Base-by-base conservation (phyloP, 768 basidiomycete genomes). In the Leccinum fibrillosum region DNA sequence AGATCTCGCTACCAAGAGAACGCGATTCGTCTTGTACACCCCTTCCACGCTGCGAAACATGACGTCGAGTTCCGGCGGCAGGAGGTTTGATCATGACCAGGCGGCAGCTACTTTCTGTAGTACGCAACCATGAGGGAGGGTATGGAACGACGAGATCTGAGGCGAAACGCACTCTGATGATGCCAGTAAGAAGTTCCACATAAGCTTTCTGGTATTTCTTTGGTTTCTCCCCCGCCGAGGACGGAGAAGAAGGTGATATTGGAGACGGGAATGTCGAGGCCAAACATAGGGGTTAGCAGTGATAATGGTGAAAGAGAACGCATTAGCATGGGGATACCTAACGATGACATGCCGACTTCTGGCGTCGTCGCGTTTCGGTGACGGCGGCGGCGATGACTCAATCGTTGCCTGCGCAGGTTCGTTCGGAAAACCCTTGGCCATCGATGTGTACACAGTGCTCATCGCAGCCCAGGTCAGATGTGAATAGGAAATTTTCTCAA, bases 41-140 rank as follows among this genome's bases (percentile, higher is more conserved):
- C 82, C 82, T 74, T 99, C 97, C 53, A 98, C 85, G 64, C 88
- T 87, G 62, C 97, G 81, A 75, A 99, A 99, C 91, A 98, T 96
- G 53, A 81, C 74, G 73, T 99, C 97, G 30, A 99, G 81, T 63
- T 92, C 89, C 8, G 83, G 83, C 15, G 97, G 97, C 17, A 97
- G 97, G 39, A 99, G 86, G 72, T 98, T 98, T 42, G 86, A 83
- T 44, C 94, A 80, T 10, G 95, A 97, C 97, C 97, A 99, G 51
- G 97, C 97, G n/a, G 89, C 88, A 10, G 97, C 97, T 5, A 97
- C 90, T 84, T 90, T 93, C 94, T 98, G 69, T 15, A 54, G n/a
- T 23, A 62, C 30, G 51, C 57, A 56, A 44, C 13, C 50, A 58
- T 68, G 55, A 61, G 64, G 28, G 45, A 55, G 39, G 30, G 44